Evolutionary conservation across 176 grass and related monocot species (phyloP).

Genomic region (Tillandsia leiboldiana): DNA sequence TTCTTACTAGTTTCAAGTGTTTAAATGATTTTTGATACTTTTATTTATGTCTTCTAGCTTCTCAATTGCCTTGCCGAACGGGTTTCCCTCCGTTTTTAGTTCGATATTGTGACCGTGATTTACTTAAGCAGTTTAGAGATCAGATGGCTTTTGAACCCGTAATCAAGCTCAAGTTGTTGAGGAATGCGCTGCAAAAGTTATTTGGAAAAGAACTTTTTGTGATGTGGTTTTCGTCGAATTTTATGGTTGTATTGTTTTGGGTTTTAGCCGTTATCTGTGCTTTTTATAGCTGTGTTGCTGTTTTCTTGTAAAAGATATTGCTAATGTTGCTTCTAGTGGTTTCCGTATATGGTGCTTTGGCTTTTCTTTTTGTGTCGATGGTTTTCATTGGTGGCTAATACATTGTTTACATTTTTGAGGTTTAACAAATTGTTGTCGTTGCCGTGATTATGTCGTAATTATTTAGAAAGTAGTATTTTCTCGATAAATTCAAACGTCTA

Average conservation of each 20-base stretch:
- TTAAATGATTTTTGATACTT: conserved; percentile 17
- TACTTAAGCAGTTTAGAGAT: conserved; percentile 73
- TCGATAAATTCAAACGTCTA: too few relatives aligned
- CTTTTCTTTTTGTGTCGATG: conserved; percentile 1
- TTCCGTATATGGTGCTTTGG: neutral
- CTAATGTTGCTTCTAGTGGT: neutral
- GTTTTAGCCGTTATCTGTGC: neutral
- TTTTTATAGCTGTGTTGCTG: neutral
- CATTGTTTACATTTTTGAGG: neutral
- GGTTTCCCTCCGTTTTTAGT: conserved; percentile 48
- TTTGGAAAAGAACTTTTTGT: conserved; percentile 54
- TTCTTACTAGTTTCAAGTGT: neutral
- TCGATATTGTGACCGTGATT: conserved; percentile 66
- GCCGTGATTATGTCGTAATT: too few relatives aligned
- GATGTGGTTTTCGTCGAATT: conserved; percentile 38
- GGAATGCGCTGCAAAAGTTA: conserved; percentile 52
- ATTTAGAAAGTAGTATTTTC: too few relatives aligned
- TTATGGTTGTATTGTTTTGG: conserved; percentile 25
- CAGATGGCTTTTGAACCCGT: conserved; percentile 74
- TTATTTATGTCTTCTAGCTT: conserved; percentile 14
- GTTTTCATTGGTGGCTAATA: conserved; percentile 1
- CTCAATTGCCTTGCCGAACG: conserved; percentile 40
- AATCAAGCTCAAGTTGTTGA: conserved; percentile 57
- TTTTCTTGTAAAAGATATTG: conserved; percentile 1
- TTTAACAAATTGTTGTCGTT: too few relatives aligned